Conservation (phyloP, 345 rosid genomes). For the Alliaria petiolata region DNA sequence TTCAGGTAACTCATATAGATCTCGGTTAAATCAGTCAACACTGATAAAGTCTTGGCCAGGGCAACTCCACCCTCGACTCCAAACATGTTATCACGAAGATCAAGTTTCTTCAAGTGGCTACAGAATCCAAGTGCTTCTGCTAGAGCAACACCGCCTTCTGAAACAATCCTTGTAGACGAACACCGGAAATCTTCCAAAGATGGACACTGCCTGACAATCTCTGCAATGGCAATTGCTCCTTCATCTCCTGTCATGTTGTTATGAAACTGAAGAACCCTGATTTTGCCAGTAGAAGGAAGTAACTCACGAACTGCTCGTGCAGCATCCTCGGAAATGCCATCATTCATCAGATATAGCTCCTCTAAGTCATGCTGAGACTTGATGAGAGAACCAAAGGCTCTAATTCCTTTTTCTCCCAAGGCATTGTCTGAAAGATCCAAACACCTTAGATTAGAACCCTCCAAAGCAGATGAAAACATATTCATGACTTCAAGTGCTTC, state of each 20-base stretch:
- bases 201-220: conserved; percentile 54
- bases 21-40: conserved; percentile 51
- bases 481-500: conserved; percentile 86
- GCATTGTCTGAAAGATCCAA: conserved; percentile 92
- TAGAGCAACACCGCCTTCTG: conserved; percentile 78
- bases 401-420: conserved; percentile 88
- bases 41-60: conserved; percentile 51
- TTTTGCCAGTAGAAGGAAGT: conserved; percentile 70
- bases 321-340: conserved; percentile 90
- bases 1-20: conserved; percentile 79
- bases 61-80: conserved; percentile 78
- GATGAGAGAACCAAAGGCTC: conserved; percentile 72
- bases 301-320: conserved; percentile 76
- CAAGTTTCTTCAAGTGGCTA: conserved; percentile 66
- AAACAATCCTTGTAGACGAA: conserved; percentile 75
- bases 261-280: conserved; percentile 77
- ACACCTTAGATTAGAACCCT: conserved; percentile 57
- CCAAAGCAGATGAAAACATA: conserved; percentile 70
- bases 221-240: conserved; percentile 74
- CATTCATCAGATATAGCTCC: conserved; percentile 84
- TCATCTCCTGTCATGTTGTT: conserved; percentile 93
- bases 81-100: conserved; percentile 90
- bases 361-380: conserved; percentile 66
- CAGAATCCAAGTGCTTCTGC: conserved; percentile 64
- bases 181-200: conserved; percentile 73